Base-by-base conservation (phyloP, 139 green algal genomes). In the Eudorina sp. region DNA sequence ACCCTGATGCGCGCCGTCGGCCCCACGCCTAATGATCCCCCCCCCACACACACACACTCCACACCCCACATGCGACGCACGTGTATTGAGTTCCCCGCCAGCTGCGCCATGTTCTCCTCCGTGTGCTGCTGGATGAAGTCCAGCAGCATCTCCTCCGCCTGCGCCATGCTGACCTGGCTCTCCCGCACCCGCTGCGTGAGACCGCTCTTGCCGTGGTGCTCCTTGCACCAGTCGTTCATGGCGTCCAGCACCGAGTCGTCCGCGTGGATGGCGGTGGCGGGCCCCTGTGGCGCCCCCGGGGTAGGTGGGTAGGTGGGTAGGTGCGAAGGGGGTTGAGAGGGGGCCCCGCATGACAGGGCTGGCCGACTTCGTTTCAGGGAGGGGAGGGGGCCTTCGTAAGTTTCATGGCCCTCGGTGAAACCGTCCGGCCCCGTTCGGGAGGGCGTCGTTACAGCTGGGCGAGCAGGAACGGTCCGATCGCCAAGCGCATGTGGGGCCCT, bases 221-320 rank as follows among this genome's bases (percentile, higher is more conserved):
- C 93, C 41, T 92, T 88, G 88, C 96, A 98, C 97, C 97, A 99
- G 1, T 94, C 95, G 88, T 99, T 99, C 97, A 99, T 99, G 66
- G n/a, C 41, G 5, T 74, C 90, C 11, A 99, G 92, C 46, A 98
- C 94, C 3, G 93, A 91, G 31, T 99, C 97, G 3, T 53, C 25
- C 4, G 98, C 94, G 86, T 99, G 94, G 55, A 99, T 98, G 9
- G 92, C 95, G n/a, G 98, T 79, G 55, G 93, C 90, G 14, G 96
- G 96, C 18, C 97, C 97, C 94, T 98, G 81, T 2, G n/a, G 62
- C 25, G 13, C 38, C 34, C n/a, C n/a, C n/a, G n/a, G n/a, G n/a
- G n/a, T n/a, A 19, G 75, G 29, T 43, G 41, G n/a, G 62, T n/a
- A 41, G 48, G 48, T 11, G 6, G 16, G 36, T 18, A 14, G 75